These are phyloP conservation scores for Hanseniaspora gamundiae DNA, from an alignment of 1,139 yeast genomes.

Conservation along the genomic window DNA sequence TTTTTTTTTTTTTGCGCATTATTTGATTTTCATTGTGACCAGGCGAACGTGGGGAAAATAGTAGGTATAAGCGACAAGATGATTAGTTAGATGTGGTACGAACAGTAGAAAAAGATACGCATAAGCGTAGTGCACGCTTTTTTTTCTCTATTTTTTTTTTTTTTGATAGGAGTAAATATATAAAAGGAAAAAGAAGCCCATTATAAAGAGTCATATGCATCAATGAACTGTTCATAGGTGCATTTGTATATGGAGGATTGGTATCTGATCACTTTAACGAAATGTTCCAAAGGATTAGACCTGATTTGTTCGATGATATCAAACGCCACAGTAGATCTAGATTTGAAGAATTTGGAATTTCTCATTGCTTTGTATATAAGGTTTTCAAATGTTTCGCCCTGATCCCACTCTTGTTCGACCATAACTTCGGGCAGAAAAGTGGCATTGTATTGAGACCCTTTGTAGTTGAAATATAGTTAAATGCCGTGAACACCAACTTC, in stretches of 20 bases:
- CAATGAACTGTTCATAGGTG: background rate
- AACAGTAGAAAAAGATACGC: no score
- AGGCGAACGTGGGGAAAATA: no score
- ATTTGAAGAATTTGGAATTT: background rate
- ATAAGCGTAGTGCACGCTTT: no score
- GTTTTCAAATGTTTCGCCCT: slow-evolving; percentile 55
- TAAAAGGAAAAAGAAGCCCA: background rate
- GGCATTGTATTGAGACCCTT: slow-evolving; percentile 38
- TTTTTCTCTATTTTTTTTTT: no score
- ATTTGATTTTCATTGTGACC: no score
- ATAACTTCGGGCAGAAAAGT: slow-evolving; percentile 91
- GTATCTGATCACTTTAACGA: slow-evolving; percentile 23
- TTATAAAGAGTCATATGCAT: background rate
- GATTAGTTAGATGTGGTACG: no score
- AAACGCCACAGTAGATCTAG: slow-evolving; percentile 11
- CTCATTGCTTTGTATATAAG: slow-evolving; percentile 55
- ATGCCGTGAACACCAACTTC: slow-evolving; percentile 74
- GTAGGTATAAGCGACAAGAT: no score
- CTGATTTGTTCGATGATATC: slow-evolving; percentile 11
- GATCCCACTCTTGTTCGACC: slow-evolving; percentile 76
- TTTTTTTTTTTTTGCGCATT: no score
- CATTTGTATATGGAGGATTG: background rate
- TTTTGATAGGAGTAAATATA: no score
- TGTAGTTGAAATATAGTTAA: slow-evolving; percentile 35
- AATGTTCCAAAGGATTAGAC: slow-evolving; percentile 17